Evolutionary conservation across 23 red algal genomes (phyloP).

Genomic region (Porphyridium purpureum): DNA sequence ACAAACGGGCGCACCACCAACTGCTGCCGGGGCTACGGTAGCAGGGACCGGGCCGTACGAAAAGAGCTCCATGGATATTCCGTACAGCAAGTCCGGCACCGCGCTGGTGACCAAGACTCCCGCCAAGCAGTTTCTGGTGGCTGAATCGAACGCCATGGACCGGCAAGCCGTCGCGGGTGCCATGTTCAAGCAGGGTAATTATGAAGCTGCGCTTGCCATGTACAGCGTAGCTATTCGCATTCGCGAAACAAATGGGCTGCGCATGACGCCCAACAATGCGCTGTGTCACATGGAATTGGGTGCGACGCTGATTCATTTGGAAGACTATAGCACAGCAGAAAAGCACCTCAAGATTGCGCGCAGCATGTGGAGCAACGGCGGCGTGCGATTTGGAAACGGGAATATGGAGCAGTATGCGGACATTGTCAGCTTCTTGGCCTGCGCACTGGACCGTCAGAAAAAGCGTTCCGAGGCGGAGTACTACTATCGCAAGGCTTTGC

Average conservation of each 20-base stretch:
- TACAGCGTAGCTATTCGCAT: conserved; percentile 44
- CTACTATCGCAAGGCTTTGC: conserved; percentile 24
- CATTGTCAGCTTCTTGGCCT: conserved; percentile 27
- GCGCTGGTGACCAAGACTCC: too few relatives aligned
- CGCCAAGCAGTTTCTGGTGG: conserved; percentile 30
- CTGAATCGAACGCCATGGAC: conserved; percentile 45
- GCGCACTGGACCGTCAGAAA: conserved; percentile 24
- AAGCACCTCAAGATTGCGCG: conserved; percentile 46
- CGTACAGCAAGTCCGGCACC: too few relatives aligned
- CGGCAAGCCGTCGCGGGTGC: conserved; percentile 42
- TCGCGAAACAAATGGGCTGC: conserved; percentile 53
- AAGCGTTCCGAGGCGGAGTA: conserved; percentile 12
- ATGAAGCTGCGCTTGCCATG: conserved; percentile 49
- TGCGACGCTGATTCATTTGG: conserved; percentile 32
- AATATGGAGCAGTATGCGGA: background rate
- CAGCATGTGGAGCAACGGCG: conserved; percentile 27
- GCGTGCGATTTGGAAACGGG: background rate
- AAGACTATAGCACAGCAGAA: conserved; percentile 46
- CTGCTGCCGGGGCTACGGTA: too few relatives aligned
- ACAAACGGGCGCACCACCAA: too few relatives aligned
- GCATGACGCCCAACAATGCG: conserved; percentile 31
- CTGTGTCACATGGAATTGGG: conserved; percentile 50
- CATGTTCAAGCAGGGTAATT: conserved; percentile 29
- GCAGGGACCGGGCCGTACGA: too few relatives aligned
- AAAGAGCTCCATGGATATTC: too few relatives aligned